These are phyloP conservation scores for Datisca glomerata DNA, from an alignment of 306 rosid species.

Conservation along the genomic window DNA sequence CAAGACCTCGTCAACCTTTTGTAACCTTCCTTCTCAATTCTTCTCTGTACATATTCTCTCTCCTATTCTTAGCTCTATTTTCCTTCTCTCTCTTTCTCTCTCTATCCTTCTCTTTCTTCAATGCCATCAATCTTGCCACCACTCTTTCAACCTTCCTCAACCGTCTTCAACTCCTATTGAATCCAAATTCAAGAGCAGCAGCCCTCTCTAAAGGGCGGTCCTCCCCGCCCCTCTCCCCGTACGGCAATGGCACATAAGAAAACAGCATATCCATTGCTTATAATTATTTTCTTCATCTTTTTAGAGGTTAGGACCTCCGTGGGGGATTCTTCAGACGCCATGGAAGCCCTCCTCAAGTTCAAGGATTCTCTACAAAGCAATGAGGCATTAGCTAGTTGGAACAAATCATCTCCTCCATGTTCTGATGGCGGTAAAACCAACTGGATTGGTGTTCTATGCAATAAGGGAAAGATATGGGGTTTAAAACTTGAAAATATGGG, in stretches of 20 bases:
- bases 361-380: constrained; percentile 31
- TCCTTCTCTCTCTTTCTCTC: neutral
- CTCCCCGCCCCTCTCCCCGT: neutral
- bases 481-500: constrained; percentile 50
- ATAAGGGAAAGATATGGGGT: constrained; percentile 36
- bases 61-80: neutral
- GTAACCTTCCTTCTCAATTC: neutral
- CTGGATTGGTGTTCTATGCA: constrained; percentile 54
- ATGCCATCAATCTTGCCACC: neutral
- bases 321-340: constrained; percentile 1
- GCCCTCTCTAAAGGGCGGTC: constrained; percentile 9
- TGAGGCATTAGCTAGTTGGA: constrained; percentile 29
- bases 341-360: constrained; percentile 42
- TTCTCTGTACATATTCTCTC: neutral
- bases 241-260: neutral
- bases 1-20: neutral
- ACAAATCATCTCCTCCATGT: constrained; percentile 27
- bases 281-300: constrained; percentile 1
- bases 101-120: neutral
- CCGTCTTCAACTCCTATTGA: neutral
- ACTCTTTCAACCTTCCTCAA: too few species aligned
- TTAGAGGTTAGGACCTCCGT: neutral
- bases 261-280: neutral
- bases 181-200: neutral
- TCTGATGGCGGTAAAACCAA: constrained; percentile 7